Percentiles rank a stretch among this genome's conserved stretches.
Evolutionary conservation across 192 early-diverging fungal genomes (phyloP).

Genomic region (Gamsiella multidivaricata): DNA sequence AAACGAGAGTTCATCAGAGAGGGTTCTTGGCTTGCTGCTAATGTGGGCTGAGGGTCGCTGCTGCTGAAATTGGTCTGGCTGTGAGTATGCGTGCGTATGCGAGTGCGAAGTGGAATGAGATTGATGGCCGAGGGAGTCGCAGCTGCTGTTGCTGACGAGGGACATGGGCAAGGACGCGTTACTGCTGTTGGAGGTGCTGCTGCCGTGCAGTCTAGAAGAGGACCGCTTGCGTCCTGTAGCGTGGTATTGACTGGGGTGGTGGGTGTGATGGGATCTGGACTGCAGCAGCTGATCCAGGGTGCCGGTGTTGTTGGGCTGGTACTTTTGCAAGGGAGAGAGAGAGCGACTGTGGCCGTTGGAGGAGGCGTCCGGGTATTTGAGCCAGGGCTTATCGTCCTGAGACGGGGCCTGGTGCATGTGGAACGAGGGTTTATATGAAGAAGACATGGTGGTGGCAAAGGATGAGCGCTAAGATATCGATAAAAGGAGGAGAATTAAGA

Average conservation of each 20-base stretch:
- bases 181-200: neutral
- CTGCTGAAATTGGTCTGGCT: too few species aligned
- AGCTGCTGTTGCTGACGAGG: constrained; percentile 24
- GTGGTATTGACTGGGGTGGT: neutral
- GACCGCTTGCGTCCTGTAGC: constrained; percentile 19
- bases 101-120: neutral
- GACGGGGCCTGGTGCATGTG: neutral
- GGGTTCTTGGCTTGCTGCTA: constrained; percentile 20
- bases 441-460: neutral
- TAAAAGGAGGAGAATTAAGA: neutral
- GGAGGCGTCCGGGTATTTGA: constrained; percentile 33
- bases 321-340: constrained; percentile 1
- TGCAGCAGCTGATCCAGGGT: neutral
- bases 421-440: constrained; percentile 4
- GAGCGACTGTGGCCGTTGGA: constrained; percentile 36
- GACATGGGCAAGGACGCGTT: constrained; percentile 22
- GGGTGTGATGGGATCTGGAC: neutral
- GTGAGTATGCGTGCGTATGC: too few species aligned
- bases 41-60: neutral
- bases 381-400: constrained; percentile 33
- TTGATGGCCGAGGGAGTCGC: constrained; percentile 20
- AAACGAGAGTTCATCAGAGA: constrained; percentile 38
- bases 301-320: neutral
- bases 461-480: neutral
- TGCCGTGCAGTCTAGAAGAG: constrained; percentile 20